Percentiles rank a stretch among this genome's conserved stretches.
These are phyloP conservation scores for Neostapfia colusana DNA, from an alignment of 176 grass and related monocot species.

Conservation along the genomic window DNA sequence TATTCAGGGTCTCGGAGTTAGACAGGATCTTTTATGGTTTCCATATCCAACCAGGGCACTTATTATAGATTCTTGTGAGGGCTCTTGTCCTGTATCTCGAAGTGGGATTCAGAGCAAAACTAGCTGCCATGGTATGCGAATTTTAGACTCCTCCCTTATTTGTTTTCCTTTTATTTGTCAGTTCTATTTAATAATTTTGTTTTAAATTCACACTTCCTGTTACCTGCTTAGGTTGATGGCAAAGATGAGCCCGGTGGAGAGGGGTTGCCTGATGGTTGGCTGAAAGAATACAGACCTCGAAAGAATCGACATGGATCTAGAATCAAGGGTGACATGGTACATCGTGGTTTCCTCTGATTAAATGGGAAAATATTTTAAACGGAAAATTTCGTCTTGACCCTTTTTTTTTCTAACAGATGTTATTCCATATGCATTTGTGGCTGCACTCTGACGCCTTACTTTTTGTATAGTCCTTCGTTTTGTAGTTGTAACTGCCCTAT, in stretches of 20 bases:
- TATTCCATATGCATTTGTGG: background rate
- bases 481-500: constrained; percentile 14
- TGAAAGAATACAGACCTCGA: constrained; percentile 56
- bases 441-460: constrained; percentile 27
- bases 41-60: background rate
- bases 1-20: background rate
- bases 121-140: constrained; percentile 16
- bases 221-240: constrained; percentile 35
- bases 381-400: background rate
- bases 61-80: constrained; percentile 24
- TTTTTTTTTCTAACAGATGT: background rate
- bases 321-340: constrained; percentile 48
- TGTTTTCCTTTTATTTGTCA: background rate
- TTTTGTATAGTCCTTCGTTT: constrained; percentile 19
- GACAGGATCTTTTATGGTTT: constrained; percentile 13
- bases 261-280: constrained; percentile 58
- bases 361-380: background rate
- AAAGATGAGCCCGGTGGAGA: constrained; percentile 35
- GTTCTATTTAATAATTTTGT: constrained; percentile 2
- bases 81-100: constrained; percentile 13
- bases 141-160: background rate
- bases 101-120: constrained; percentile 17
- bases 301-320: constrained; percentile 39
- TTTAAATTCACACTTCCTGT: constrained; percentile 12
- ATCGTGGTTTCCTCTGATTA: constrained; percentile 8